Conservation (phyloP, 2,329 filamentous ascomycete species). For the Xylaria polymorpha region DNA sequence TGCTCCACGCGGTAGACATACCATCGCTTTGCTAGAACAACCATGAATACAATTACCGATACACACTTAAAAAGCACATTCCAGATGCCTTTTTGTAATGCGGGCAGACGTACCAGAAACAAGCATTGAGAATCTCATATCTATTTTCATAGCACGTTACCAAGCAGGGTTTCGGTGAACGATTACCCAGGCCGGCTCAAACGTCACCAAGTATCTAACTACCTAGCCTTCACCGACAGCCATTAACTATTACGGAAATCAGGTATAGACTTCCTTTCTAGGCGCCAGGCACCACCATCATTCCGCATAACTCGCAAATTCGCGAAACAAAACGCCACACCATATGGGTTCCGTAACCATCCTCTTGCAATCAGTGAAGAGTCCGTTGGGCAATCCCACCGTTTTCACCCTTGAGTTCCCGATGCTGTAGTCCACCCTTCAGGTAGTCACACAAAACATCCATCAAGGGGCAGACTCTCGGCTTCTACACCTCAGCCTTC, state of each 20-base stretch:
- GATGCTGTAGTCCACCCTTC: neutral
- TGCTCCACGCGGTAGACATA: neutral
- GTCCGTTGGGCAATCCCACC: neutral
- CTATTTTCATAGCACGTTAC: neutral
- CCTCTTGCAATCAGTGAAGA: neutral
- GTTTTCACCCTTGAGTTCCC: neutral
- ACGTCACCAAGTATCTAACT: neutral
- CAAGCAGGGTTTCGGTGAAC: too few species aligned
- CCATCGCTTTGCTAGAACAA: too few species aligned
- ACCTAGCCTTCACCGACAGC: neutral
- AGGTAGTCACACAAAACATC: neutral
- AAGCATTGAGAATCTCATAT: too few species aligned
- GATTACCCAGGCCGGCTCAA: too few species aligned
- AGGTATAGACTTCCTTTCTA: neutral
- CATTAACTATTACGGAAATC: neutral
- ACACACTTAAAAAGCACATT: too few species aligned
- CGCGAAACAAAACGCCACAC: neutral
- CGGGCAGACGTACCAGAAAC: too few species aligned
- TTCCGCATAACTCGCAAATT: neutral
- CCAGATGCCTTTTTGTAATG: too few species aligned
- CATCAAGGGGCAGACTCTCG: neutral
- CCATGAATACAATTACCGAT: neutral
- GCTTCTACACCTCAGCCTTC: neutral
- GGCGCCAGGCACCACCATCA: neutral
- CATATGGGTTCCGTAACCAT: neutral